Conservation (phyloP, 306 rosid species). For the Purshia tridentata region DNA sequence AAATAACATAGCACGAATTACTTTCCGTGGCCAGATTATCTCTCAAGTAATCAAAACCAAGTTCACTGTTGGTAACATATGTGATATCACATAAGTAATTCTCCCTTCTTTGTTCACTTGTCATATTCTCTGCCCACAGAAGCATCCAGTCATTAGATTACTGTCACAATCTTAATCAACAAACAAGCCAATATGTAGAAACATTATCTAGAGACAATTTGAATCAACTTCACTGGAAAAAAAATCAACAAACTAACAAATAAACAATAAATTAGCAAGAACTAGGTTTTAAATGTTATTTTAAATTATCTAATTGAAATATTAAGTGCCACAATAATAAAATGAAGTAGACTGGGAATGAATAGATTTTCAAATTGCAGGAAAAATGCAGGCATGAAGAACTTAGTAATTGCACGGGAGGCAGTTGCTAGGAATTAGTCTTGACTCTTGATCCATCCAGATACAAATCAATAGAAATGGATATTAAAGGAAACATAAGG, state of each 20-base stretch:
- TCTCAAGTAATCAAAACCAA: conserved; percentile 95
- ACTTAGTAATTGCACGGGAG: conserved; percentile 4
- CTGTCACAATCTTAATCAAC: conserved; percentile 14
- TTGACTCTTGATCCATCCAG: conserved; percentile 10
- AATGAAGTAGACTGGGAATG: neutral
- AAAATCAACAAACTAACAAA: neutral
- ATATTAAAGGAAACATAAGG: conserved; percentile 14
- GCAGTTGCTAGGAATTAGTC: conserved; percentile 2
- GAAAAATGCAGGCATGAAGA: neutral
- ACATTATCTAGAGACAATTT: conserved; percentile 13
- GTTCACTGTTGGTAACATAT: conserved; percentile 95
- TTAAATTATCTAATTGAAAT: neutral
- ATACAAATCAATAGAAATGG: neutral
- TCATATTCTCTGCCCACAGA: conserved; percentile 89
- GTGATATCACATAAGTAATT: conserved; percentile 90
- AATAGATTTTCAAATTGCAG: neutral
- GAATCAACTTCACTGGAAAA: neutral
- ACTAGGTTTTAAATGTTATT: neutral
- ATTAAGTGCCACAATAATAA: neutral
- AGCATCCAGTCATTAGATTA: conserved; percentile 27
- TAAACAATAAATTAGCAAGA: neutral
- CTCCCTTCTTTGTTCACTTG: conserved; percentile 89
- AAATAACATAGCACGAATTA: conserved; percentile 52
- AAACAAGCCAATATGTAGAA: neutral
- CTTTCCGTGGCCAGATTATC: conserved; percentile 99